A percentile compares a stretch with the other conserved stretches of the same genome.
Evolutionary conservation across 345 rosid species (phyloP).

Genomic region (Salix exigua): DNA sequence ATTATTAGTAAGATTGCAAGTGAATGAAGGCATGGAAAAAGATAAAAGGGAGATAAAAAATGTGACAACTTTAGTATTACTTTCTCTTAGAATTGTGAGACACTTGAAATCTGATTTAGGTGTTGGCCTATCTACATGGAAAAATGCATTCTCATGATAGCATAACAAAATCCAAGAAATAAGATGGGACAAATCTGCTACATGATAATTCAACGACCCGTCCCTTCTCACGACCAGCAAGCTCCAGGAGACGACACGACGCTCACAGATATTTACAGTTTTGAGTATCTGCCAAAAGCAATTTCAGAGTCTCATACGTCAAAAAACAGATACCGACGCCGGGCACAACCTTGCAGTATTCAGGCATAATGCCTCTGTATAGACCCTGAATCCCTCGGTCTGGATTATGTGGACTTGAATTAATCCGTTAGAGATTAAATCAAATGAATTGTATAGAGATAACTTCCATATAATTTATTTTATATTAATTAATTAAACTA

Average conservation of each 20-base stretch:
- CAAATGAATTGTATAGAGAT: too few species aligned
- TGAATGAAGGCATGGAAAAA: background rate
- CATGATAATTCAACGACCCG: background rate
- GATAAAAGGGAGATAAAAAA: background rate
- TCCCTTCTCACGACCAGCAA: background rate
- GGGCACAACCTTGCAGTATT: slow-evolving; percentile 93
- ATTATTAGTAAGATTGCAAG: too few species aligned
- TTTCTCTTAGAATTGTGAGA: slow-evolving; percentile 3
- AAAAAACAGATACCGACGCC: slow-evolving; percentile 89
- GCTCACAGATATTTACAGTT: slow-evolving; percentile 12
- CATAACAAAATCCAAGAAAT: slow-evolving; percentile 6
- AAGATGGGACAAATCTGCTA: background rate
- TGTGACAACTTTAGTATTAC: background rate
- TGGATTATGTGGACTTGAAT: slow-evolving; percentile 73
- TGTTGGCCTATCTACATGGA: slow-evolving; percentile 20
- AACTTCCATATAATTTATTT: too few species aligned
- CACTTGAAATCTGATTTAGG: slow-evolving; percentile 1
- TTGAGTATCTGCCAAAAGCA: slow-evolving; percentile 40
- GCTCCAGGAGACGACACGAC: background rate
- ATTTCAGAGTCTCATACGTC: slow-evolving; percentile 73
- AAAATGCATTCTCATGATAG: slow-evolving; percentile 24
- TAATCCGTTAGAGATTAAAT: too few species aligned
- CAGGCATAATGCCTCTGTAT: slow-evolving; percentile 94
- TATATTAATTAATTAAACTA: too few species aligned
- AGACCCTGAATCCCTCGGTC: slow-evolving; percentile 80